phyloP scores from a whole-genome alignment of 2,329 filamentous ascomycete genomes.

The Claviceps arundinis region DNA sequence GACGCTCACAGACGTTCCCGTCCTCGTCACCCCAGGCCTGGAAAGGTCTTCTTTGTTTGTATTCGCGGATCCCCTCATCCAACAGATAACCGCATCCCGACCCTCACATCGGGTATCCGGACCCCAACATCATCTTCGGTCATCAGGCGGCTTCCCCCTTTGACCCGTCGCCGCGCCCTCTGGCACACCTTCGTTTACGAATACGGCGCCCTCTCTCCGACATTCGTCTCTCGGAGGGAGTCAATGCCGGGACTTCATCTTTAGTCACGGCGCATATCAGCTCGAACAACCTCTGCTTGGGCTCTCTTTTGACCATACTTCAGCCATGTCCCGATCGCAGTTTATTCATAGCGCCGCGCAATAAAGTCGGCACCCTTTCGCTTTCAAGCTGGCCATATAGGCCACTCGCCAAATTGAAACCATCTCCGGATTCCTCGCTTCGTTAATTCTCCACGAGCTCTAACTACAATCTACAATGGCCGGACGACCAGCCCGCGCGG shows the following conservation, averaged over 20 bases:
- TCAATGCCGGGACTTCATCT: neutral
- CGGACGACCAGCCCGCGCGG: conserved; percentile 16
- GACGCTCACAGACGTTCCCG: neutral
- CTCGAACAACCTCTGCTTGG: no score
- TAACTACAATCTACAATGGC: conserved; percentile 16
- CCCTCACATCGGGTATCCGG: neutral
- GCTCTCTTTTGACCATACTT: neutral
- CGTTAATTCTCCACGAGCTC: conserved; percentile 2
- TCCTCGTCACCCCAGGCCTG: neutral
- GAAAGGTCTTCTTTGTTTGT: neutral
- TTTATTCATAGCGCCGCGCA: conserved; percentile 10
- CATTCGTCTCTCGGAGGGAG: neutral
- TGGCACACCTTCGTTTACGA: neutral
- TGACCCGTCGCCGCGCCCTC: neutral
- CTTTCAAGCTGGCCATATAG: conserved; percentile 16
- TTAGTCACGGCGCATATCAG: neutral
- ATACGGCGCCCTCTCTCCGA: neutral
- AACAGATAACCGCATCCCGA: neutral
- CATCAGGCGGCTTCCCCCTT: neutral
- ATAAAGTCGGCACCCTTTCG: conserved; percentile 19
- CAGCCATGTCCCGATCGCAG: conserved; percentile 18
- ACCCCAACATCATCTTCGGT: neutral
- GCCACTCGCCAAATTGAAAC: conserved; percentile 8
- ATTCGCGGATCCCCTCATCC: neutral
- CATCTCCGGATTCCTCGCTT: conserved; percentile 11